Conservation (phyloP, 2,329 filamentous ascomycete genomes). For the Verticillium albo-atrum region DNA sequence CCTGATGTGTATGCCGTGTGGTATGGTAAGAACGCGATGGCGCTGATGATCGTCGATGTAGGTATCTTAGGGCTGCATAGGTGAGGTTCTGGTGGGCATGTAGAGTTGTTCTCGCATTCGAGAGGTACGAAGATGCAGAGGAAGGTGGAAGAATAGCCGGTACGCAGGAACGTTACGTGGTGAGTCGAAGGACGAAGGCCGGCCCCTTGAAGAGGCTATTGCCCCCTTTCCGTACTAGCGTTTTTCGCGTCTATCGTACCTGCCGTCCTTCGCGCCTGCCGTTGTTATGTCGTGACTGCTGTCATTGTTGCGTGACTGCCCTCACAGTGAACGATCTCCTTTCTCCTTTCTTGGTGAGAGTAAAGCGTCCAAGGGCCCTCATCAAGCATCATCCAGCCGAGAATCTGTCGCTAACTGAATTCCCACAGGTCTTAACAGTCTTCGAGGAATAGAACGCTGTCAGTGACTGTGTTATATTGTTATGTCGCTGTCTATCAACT, state of each 20-base stretch:
- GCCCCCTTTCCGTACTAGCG: neutral
- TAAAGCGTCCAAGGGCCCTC: too few species aligned
- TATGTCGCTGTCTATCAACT: too few species aligned
- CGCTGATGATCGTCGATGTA: neutral
- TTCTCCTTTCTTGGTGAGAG: too few species aligned
- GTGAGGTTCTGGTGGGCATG: neutral
- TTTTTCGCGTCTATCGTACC: neutral
- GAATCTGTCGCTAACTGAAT: too few species aligned
- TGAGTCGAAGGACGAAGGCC: neutral
- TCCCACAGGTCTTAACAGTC: too few species aligned
- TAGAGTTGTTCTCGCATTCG: neutral
- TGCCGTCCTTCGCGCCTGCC: neutral
- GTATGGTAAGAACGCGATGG: neutral
- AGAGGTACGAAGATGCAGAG: neutral
- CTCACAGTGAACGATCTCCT: too few species aligned
- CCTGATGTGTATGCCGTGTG: neutral
- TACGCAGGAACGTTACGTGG: neutral
- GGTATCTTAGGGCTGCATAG: neutral
- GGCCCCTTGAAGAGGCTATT: neutral
- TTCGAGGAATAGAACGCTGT: too few species aligned
- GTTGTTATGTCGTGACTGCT: neutral
- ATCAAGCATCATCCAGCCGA: too few species aligned
- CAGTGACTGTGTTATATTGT: too few species aligned
- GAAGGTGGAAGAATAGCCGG: neutral
- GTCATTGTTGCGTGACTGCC: too few species aligned